A percentile compares a stretch with the other conserved stretches of the same genome.
These are phyloP conservation scores for Pseudogymnoascus sp. DNA, from an alignment of 2,329 filamentous ascomycete species.

Conservation along the genomic window DNA sequence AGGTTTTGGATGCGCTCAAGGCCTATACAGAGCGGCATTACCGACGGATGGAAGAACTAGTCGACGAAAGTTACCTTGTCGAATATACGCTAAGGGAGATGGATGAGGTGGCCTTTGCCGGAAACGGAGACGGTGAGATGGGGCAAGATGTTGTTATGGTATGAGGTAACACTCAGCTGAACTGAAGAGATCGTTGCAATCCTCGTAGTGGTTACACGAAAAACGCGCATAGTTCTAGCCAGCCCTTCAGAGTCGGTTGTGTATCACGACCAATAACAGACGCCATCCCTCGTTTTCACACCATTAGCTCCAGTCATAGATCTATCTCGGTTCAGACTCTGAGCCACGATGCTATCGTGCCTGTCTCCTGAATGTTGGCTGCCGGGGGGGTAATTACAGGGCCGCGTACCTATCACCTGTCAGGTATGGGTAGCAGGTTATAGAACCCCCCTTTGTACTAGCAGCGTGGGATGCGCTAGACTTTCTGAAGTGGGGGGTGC, in stretches of 20 bases:
- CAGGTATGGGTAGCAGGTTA: neutral
- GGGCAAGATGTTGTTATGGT: constrained; percentile 8
- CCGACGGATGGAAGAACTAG: constrained; percentile 77
- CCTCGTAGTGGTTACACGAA: neutral
- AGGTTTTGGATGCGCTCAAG: constrained; percentile 78
- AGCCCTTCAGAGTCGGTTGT: neutral
- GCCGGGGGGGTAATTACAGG: neutral
- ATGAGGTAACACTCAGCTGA: constrained; percentile 1
- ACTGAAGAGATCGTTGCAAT: neutral
- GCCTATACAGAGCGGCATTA: constrained; percentile 94
- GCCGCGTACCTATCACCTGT: neutral
- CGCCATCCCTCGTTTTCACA: neutral
- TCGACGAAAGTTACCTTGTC: constrained; percentile 90
- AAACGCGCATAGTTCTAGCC: neutral
- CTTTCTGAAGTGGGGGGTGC: neutral
- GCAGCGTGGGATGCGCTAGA: neutral
- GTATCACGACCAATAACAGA: neutral
- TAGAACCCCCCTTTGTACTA: neutral
- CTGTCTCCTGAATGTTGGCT: neutral
- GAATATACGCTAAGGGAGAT: constrained; percentile 92
- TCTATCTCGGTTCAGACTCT: neutral
- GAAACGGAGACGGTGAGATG: constrained; percentile 14
- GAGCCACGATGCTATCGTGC: neutral
- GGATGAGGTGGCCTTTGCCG: constrained; percentile 47
- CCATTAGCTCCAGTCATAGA: neutral